Conservation (phyloP, 257 asterid genomes). For the Knoxia roxburghii region DNA sequence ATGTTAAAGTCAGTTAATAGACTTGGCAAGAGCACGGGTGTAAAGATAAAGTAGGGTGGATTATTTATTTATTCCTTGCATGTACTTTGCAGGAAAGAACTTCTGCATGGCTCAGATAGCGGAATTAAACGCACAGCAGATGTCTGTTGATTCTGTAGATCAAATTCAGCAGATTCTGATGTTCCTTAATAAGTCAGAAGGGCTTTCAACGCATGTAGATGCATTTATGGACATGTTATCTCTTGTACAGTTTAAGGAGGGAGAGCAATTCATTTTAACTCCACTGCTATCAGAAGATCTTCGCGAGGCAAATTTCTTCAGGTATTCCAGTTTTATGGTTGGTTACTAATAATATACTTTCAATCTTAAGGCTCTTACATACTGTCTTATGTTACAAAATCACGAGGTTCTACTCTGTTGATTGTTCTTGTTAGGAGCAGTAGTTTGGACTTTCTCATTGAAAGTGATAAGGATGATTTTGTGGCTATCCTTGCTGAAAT, state of each 20-base stretch:
- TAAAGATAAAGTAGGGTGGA: too few species aligned
- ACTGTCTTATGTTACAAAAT: background rate
- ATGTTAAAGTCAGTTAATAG: background rate
- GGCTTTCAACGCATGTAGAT: constrained; percentile 76
- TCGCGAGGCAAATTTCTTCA: constrained; percentile 54
- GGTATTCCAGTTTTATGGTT: constrained; percentile 34
- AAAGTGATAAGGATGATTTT: constrained; percentile 69
- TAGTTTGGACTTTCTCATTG: constrained; percentile 50
- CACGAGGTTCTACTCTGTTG: background rate
- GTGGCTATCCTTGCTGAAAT: constrained; percentile 84
- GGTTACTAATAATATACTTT: constrained; percentile 1
- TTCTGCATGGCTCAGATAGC: constrained; percentile 79
- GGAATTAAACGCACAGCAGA: constrained; percentile 53
- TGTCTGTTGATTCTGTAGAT: constrained; percentile 51
- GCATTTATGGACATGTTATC: constrained; percentile 84
- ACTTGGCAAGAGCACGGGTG: background rate
- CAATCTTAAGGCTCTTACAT: constrained; percentile 1
- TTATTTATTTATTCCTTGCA: background rate
- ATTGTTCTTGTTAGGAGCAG: constrained; percentile 36
- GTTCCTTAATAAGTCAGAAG: constrained; percentile 78
- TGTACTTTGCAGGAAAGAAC: constrained; percentile 61
- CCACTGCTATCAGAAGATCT: constrained; percentile 72
- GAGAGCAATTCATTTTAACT: constrained; percentile 48
- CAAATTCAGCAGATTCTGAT: constrained; percentile 62
- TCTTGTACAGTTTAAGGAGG: constrained; percentile 65